Evolutionary conservation across 139 green algal genomes (phyloP), one percentile per base, ranked within the genome.

Genomic region (Nannochloris sp.): DNA sequence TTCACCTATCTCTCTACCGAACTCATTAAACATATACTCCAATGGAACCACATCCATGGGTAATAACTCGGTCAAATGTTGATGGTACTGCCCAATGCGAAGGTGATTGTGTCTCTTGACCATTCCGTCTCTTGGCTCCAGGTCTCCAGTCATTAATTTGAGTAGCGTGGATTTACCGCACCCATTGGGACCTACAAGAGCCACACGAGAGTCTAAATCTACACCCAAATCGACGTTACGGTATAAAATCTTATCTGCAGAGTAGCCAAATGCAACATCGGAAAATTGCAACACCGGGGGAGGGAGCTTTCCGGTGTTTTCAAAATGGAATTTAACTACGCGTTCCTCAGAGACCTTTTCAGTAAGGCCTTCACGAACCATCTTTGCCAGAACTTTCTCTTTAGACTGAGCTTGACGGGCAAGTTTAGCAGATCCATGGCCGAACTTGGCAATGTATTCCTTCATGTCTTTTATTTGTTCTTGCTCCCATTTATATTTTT

Each of bases 341-440:
- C 65, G 65, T 48, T 97, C 91, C 6, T 24, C 64, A 55, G 78
- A 66, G 15, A 96, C 87, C 44, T 81, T 85, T 64, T 90, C 82
- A 24, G 91, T 97, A 14, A 97, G 77, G 0, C 89, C 91, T 12
- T 74, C 83, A 2, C 74, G 74, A 44, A 95, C 85, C 91, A 97
- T 97, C 78, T 98, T 98, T 23, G 83, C 92, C 53, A 98, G 71
- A 32, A 85, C 94, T 75, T 98, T 98, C 80, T 98, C 85, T 73
- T 97, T 98, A 44, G 61, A 85, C 64, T 85, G 78, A 19, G 92
- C 92, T 70, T 97, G 92, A 4, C 86, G 73, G 10, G 88, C 90
- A 47, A 97, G 83, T 79, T 97, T 97, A 63, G 90, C 90, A 31
- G 54, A 82, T 32, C 90, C 90, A 67, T 96, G 90, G 14, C 89